Evolutionary conservation across 257 asterid species (phyloP).

Genomic region (Solanum tarapatanum): DNA sequence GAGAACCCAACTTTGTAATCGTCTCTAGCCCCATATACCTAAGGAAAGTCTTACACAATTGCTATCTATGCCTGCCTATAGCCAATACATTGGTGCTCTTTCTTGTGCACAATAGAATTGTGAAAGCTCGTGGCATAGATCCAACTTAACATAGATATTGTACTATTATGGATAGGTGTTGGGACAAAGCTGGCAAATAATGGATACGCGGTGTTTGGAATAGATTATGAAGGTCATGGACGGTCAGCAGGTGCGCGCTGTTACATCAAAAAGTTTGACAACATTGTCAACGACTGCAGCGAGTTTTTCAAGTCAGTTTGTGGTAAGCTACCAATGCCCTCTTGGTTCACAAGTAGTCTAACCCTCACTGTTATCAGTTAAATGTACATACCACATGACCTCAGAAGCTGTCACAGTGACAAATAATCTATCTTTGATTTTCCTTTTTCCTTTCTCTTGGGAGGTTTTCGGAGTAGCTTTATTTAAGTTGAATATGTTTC

Average conservation of each 20-base stretch:
- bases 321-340: constrained; percentile 30
- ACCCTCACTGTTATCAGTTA: not conserved
- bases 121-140: not conserved
- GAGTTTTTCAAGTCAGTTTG: constrained; percentile 57
- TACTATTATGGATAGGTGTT: constrained; percentile 33
- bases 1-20: not conserved
- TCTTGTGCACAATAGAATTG: not conserved
- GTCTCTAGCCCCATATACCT: not conserved
- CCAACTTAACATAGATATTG: not conserved
- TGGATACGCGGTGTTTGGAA: constrained; percentile 77
- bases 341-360: not conserved
- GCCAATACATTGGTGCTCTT: not conserved
- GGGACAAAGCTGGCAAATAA: constrained; percentile 56
- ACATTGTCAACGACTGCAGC: constrained; percentile 58
- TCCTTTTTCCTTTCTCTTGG: not conserved
- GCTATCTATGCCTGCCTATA: not conserved
- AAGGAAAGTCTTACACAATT: not conserved
- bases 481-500: not conserved
- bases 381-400: not conserved
- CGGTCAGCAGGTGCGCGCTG: constrained; percentile 76
- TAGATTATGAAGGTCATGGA: constrained; percentile 95
- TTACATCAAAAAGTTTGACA: constrained; percentile 66
- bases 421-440: not conserved
- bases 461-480: not conserved
- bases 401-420: not conserved